phyloP scores from a whole-genome alignment of 2,329 filamentous ascomycete species.

The Colletotrichum cereale region DNA sequence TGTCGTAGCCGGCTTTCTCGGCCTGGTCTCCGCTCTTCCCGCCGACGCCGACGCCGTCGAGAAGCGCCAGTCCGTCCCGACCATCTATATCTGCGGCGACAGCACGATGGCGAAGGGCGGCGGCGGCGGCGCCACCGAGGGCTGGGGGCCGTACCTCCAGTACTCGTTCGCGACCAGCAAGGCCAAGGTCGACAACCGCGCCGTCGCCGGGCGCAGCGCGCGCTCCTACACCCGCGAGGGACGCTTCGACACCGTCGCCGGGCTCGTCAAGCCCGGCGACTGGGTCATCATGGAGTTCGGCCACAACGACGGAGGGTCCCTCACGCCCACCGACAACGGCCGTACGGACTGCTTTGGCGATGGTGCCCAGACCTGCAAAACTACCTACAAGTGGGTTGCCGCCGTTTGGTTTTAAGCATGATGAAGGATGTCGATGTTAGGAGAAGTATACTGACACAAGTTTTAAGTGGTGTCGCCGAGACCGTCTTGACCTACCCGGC shows the following conservation, averaged over 20 bases:
- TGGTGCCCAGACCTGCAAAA: constrained; percentile 65
- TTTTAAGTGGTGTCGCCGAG: constrained; percentile 57
- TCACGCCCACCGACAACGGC: constrained; percentile 68
- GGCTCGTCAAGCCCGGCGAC: constrained; percentile 67
- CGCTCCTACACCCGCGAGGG: constrained; percentile 76
- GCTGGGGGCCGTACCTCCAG: constrained; percentile 73
- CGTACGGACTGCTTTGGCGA: constrained; percentile 70
- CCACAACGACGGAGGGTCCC: constrained; percentile 76
- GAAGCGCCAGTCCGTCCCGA: constrained; percentile 45
- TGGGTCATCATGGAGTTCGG: constrained; percentile 80
- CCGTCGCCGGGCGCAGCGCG: constrained; percentile 74
- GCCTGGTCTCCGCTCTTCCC: constrained; percentile 39
- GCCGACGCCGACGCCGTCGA: constrained; percentile 40
- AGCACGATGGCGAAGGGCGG: constrained; percentile 69
- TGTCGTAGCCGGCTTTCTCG: constrained; percentile 25
- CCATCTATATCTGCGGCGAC: constrained; percentile 70
- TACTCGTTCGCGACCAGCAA: constrained; percentile 56
- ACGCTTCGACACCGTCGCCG: constrained; percentile 70
- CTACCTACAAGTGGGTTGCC: constrained; percentile 56
- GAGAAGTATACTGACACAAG: constrained; percentile 25
- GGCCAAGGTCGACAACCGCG: constrained; percentile 68
- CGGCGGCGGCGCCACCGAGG: constrained; percentile 60
- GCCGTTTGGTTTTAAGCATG: not conserved
- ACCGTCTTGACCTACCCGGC: constrained; percentile 71
- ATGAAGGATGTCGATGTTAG: not conserved